These are phyloP conservation scores for Mucor sp. DNA, from an alignment of 371 early-diverging fungal genomes.

Conservation along the genomic window DNA sequence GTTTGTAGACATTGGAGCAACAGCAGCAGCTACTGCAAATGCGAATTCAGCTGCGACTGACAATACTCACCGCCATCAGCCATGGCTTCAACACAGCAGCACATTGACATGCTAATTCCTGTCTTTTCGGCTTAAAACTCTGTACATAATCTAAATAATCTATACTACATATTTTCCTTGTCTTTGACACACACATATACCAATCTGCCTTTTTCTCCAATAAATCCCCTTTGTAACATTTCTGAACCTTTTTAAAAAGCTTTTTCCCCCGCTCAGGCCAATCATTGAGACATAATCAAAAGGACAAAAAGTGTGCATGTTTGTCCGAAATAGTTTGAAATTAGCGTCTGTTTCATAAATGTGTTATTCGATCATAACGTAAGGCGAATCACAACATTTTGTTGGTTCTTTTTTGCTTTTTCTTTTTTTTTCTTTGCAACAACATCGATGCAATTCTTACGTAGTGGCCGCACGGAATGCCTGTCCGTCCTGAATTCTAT, in stretches of 20 bases:
- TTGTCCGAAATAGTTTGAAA: background rate
- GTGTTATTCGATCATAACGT: background rate
- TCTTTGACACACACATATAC: background rate
- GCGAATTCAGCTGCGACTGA: background rate
- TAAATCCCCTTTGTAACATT: background rate
- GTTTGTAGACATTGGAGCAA: constrained; percentile 12
- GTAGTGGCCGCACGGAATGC: background rate
- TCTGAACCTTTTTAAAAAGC: background rate
- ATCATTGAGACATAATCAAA: background rate
- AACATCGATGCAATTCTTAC: background rate
- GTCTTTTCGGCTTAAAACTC: background rate
- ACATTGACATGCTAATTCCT: background rate
- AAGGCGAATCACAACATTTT: background rate
- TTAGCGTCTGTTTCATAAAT: background rate
- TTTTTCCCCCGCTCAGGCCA: background rate
- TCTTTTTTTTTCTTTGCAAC: too few relatives aligned
- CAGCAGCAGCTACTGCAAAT: background rate
- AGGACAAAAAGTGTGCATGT: background rate
- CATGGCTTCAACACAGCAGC: background rate
- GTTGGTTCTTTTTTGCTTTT: background rate
- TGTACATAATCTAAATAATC: background rate
- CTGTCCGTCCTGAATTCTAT: background rate
- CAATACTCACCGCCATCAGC: background rate
- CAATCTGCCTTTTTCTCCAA: background rate
- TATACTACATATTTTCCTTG: background rate